A percentile compares a stretch with the other conserved stretches of the same genome.
phyloP scores from a whole-genome alignment of 441 rosid genomes.

The Arabidopsis hybrid region DNA sequence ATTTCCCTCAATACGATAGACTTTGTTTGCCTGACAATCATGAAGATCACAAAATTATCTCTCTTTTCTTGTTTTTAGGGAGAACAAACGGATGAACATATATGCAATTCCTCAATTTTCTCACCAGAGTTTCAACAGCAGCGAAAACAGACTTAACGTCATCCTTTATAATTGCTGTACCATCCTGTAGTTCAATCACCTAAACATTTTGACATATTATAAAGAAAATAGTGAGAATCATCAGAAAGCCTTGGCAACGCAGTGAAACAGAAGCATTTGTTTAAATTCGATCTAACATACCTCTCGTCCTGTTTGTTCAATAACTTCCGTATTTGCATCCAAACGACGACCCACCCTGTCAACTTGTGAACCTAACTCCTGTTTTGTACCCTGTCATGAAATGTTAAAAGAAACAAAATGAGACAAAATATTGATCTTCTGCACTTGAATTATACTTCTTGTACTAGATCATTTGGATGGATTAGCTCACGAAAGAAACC shows the following conservation, averaged over 20 bases:
- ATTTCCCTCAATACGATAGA: slow-evolving; percentile 74
- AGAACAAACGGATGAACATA: slow-evolving; percentile 7
- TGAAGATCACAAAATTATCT: slow-evolving; percentile 19
- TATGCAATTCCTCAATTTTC: slow-evolving; percentile 7
- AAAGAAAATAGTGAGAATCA: slow-evolving; percentile 25
- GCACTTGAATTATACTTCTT: neutral
- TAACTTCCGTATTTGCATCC: slow-evolving; percentile 59
- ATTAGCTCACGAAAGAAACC: slow-evolving; percentile 5
- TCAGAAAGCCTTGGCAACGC: slow-evolving; percentile 24
- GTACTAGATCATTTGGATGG: slow-evolving; percentile 13
- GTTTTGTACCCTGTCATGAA: slow-evolving; percentile 63
- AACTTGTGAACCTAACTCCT: slow-evolving; percentile 64
- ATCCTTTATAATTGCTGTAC: slow-evolving; percentile 44
- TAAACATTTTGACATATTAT: slow-evolving; percentile 28
- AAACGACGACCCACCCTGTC: slow-evolving; percentile 57
- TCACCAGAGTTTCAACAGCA: slow-evolving; percentile 82
- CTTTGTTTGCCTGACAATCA: slow-evolving; percentile 63
- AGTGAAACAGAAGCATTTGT: slow-evolving; percentile 10
- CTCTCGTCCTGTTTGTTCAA: slow-evolving; percentile 66
- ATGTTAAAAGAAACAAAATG: neutral
- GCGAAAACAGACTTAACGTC: slow-evolving; percentile 63
- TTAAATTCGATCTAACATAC: slow-evolving; percentile 48
- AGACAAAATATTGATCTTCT: slow-evolving; percentile 11
- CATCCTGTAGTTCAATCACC: slow-evolving; percentile 66
- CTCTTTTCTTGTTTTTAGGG: neutral